Evolutionary conservation across 495 filamentous ascomycete species (phyloP).

Genomic region (Pyrenula massariospora): DNA sequence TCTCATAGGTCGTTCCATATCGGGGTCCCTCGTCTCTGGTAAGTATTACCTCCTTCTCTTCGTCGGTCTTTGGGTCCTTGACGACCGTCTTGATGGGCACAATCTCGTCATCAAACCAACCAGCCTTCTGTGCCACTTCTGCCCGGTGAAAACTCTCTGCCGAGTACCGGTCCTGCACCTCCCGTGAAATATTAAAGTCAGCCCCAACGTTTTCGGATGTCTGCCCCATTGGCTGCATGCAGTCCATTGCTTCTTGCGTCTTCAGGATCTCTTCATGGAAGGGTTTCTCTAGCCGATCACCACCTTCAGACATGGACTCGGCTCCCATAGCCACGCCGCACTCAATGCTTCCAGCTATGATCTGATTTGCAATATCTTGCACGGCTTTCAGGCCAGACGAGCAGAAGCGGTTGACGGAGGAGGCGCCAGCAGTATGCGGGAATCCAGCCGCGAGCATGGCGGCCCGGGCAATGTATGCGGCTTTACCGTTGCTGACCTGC

Average conservation of each 20-base stretch:
- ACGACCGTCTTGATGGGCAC: constrained; percentile 68
- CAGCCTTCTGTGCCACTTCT: constrained; percentile 82
- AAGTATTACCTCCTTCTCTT: constrained; percentile 63
- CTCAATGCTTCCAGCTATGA: constrained; percentile 69
- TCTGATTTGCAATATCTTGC: constrained; percentile 88
- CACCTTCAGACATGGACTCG: constrained; percentile 71
- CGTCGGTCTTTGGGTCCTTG: constrained; percentile 73
- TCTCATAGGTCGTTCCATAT: constrained; percentile 77
- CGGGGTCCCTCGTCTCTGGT: constrained; percentile 82
- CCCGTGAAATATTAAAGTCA: constrained; percentile 76
- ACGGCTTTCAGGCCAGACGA: constrained; percentile 90
- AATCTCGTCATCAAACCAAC: constrained; percentile 93
- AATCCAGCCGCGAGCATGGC: constrained; percentile 86
- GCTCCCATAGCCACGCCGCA: constrained; percentile 78
- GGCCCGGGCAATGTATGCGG: constrained; percentile 81
- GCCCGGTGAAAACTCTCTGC: constrained; percentile 79
- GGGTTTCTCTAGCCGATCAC: constrained; percentile 52
- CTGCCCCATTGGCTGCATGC: constrained; percentile 94
- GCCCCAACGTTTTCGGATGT: constrained; percentile 92
- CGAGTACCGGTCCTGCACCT: constrained; percentile 73
- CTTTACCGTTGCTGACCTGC: constrained; percentile 75
- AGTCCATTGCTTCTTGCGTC: constrained; percentile 70
- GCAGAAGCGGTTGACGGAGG: constrained; percentile 88
- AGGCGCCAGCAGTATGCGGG: constrained; percentile 76
- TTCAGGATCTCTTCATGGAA: constrained; percentile 70